Evolutionary conservation across 2,329 filamentous ascomycete species (phyloP).

Genomic region (Raffaelea arxii): DNA sequence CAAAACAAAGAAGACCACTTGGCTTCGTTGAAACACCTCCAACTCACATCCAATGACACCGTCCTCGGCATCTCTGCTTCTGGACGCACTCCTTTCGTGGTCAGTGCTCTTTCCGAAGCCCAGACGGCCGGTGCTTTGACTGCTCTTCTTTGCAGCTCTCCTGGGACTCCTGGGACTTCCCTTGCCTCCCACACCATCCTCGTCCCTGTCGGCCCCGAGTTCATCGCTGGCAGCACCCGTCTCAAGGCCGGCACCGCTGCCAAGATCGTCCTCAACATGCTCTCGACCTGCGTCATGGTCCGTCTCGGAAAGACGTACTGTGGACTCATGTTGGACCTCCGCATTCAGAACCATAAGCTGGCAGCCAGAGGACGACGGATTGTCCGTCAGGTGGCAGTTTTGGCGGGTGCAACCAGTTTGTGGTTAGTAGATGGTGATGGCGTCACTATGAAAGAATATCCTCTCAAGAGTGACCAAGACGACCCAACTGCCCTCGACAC

Average conservation of each 20-base stretch:
- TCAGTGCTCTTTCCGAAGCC: constrained; percentile 26
- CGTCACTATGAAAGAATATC: no score
- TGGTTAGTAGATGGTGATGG: not conserved
- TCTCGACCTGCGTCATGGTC: constrained; percentile 33
- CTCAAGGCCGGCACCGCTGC: constrained; percentile 35
- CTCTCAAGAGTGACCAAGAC: no score
- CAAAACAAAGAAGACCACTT: no score
- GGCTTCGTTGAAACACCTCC: constrained; percentile 1
- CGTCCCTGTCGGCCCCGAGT: constrained; percentile 23
- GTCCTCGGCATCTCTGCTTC: constrained; percentile 32
- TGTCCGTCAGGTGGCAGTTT: constrained; percentile 1
- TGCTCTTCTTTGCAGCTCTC: no score
- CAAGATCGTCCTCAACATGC: constrained; percentile 33
- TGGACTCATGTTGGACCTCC: constrained; percentile 8
- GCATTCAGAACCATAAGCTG: constrained; percentile 8
- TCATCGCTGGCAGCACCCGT: constrained; percentile 33
- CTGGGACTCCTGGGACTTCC: no score
- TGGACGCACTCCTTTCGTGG: constrained; percentile 30
- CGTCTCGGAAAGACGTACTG: constrained; percentile 28
- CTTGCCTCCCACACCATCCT: constrained; percentile 10
- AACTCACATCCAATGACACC: constrained; percentile 18
- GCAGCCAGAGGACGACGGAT: constrained; percentile 5
- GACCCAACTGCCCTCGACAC: constrained; percentile 1
- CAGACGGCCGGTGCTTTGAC: constrained; percentile 24
- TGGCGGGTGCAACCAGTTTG: not conserved